Percentiles rank a stretch among this genome's conserved stretches.
Conservation (phyloP, 2,329 filamentous ascomycete genomes). For the Neodidymelliopsis sp. region DNA sequence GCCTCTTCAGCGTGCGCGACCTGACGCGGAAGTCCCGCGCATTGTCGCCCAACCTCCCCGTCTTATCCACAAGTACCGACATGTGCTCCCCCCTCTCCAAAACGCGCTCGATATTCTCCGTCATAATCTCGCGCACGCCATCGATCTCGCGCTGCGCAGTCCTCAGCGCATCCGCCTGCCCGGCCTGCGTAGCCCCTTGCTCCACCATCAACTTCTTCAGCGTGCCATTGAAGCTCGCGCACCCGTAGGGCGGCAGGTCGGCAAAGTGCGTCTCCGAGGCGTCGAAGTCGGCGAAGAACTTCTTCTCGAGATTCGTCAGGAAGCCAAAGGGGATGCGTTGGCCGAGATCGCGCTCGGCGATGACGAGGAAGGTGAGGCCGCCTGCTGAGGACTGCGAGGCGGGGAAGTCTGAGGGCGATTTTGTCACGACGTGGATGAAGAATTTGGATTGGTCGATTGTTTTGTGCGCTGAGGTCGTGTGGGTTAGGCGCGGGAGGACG, state of each 20-base stretch:
- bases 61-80: constrained; percentile 95
- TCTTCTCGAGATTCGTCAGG: constrained; percentile 87
- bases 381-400: constrained; percentile 66
- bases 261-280: constrained; percentile 74
- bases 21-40: constrained; percentile 90
- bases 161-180: constrained; percentile 78
- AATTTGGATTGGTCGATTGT: constrained; percentile 92
- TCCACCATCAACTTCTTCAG: constrained; percentile 81
- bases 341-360: constrained; percentile 81
- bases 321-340: constrained; percentile 92
- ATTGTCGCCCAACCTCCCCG: constrained; percentile 85
- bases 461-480: constrained; percentile 81
- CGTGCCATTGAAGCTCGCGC: constrained; percentile 82
- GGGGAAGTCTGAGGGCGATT: constrained; percentile 74
- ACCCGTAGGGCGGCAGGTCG: constrained; percentile 86
- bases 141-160: constrained; percentile 91
- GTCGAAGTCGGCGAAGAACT: constrained; percentile 78
- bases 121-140: constrained; percentile 92
- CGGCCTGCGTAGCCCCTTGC: constrained; percentile 77
- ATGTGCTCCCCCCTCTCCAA: constrained; percentile 89
- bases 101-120: constrained; percentile 89
- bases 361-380: constrained; percentile 89
- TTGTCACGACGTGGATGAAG: constrained; percentile 95
- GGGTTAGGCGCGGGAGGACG: constrained; percentile 93
- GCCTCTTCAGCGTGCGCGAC: constrained; percentile 82